These are phyloP conservation scores for Sclerotinia trifoliorum DNA, from an alignment of 2,329 filamentous ascomycete species.

Conservation along the genomic window DNA sequence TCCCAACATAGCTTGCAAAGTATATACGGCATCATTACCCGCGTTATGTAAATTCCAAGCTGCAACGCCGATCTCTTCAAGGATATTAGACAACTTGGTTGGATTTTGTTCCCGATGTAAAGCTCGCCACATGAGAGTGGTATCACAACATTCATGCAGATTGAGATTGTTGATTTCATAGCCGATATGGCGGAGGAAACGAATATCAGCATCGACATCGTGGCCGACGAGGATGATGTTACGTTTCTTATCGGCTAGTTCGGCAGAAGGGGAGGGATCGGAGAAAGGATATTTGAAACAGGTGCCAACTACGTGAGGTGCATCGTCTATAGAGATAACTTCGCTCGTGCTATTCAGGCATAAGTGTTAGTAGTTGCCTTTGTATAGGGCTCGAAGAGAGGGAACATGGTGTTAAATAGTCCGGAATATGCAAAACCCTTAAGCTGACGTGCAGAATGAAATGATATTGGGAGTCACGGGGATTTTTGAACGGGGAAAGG, in stretches of 20 bases:
- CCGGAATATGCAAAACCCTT: background rate
- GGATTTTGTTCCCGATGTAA: constrained; percentile 54
- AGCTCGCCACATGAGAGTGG: constrained; percentile 65
- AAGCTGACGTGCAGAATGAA: background rate
- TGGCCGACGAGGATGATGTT: constrained; percentile 80
- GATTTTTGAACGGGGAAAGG: background rate
- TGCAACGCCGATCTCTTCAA: constrained; percentile 62
- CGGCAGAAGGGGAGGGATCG: constrained; percentile 23
- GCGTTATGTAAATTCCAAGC: constrained; percentile 77
- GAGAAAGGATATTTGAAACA: constrained; percentile 60
- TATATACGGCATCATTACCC: constrained; percentile 82
- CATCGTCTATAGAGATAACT: constrained; percentile 48
- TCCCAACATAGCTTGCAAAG: constrained; percentile 69
- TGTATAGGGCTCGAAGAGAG: background rate
- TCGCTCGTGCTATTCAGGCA: constrained; percentile 49
- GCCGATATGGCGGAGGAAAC: constrained; percentile 63
- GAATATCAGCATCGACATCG: constrained; percentile 64
- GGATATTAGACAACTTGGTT: constrained; percentile 58
- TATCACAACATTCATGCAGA: constrained; percentile 69
- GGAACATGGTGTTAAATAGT: background rate
- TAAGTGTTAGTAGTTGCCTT: background rate
- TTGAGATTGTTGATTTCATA: constrained; percentile 55
- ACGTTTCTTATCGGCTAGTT: constrained; percentile 39
- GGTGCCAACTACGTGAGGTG: constrained; percentile 47
- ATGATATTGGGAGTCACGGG: background rate